Evolutionary conservation across 306 rosid genomes (phyloP).

Genomic region (Citrullus amarus): DNA sequence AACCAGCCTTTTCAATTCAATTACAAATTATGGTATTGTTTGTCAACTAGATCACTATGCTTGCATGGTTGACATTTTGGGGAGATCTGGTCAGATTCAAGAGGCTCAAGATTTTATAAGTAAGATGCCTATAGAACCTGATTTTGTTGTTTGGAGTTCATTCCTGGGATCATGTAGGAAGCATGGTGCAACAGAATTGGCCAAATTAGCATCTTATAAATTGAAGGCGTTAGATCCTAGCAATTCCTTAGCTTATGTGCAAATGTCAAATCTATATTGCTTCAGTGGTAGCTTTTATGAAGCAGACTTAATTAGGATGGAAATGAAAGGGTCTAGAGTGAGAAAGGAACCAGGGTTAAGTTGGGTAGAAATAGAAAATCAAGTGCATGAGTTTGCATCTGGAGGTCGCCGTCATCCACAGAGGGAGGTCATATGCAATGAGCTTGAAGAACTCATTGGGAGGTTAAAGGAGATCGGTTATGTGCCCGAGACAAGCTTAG

Average conservation of each 20-base stretch:
- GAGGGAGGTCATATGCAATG: conserved; percentile 27
- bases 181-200: conserved; percentile 54
- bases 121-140: conserved; percentile 76
- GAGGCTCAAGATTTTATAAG: conserved; percentile 56
- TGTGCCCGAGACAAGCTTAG: conserved; percentile 54
- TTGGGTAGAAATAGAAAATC: conserved; percentile 65
- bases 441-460: conserved; percentile 48
- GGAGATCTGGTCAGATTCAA: conserved; percentile 57
- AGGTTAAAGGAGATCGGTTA: conserved; percentile 67
- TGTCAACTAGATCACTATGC: conserved; percentile 75
- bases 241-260: conserved; percentile 59
- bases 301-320: conserved; percentile 52
- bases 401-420: conserved; percentile 56
- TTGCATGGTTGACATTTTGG: conserved; percentile 84
- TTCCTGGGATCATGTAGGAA: conserved; percentile 82
- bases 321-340: conserved; percentile 62
- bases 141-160: conserved; percentile 84
- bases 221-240: conserved; percentile 51
- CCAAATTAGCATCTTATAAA: conserved; percentile 61
- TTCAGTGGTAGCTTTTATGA: conserved; percentile 46
- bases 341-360: conserved; percentile 85
- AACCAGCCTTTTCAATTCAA: conserved; percentile 32
- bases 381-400: conserved; percentile 71
- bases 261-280: conserved; percentile 70
- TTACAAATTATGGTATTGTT: conserved; percentile 30